Percentiles rank a stretch among this genome's conserved stretches.
These are phyloP conservation scores for Tuber brumale DNA, from an alignment of 495 filamentous ascomycete species.

Conservation along the genomic window DNA sequence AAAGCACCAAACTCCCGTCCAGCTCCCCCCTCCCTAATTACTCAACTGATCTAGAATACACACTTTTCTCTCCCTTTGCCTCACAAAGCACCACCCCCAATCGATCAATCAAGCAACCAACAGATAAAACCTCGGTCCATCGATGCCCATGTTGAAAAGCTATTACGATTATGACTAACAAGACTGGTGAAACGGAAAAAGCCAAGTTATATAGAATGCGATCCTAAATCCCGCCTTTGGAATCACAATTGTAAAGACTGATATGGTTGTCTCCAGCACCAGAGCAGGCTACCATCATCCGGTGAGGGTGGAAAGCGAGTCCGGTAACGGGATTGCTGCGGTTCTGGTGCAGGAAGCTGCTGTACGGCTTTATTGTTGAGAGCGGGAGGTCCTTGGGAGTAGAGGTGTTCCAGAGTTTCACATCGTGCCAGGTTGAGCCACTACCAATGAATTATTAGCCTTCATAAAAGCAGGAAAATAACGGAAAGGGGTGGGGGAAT, in stretches of 20 bases:
- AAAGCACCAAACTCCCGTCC: slow-evolving; percentile 4
- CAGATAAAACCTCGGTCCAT: background rate
- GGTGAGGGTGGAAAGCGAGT: slow-evolving; percentile 92
- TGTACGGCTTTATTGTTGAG: slow-evolving; percentile 77
- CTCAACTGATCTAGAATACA: background rate
- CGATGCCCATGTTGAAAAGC: background rate
- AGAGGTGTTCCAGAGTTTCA: slow-evolving; percentile 80
- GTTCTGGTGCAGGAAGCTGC: slow-evolving; percentile 73
- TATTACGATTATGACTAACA: background rate
- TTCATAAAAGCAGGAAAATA: slow-evolving; percentile 1
- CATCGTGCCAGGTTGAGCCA: slow-evolving; percentile 76
- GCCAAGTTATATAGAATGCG: background rate
- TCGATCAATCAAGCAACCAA: background rate
- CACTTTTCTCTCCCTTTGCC: background rate
- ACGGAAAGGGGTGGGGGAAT: background rate
- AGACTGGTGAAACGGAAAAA: background rate
- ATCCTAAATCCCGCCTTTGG: slow-evolving; percentile 38
- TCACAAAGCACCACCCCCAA: background rate
- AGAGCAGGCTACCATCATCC: slow-evolving; percentile 80
- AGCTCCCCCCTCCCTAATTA: slow-evolving; percentile 2
- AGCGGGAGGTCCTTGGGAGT: slow-evolving; percentile 49
- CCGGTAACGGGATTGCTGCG: slow-evolving; percentile 72
- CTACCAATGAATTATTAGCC: slow-evolving; percentile 48
- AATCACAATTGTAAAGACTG: slow-evolving; percentile 62
- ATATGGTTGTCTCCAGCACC: slow-evolving; percentile 65